Evolutionary conservation across 768 basidiomycete species (phyloP).

Genomic region (Leccinum longicurvipes): DNA sequence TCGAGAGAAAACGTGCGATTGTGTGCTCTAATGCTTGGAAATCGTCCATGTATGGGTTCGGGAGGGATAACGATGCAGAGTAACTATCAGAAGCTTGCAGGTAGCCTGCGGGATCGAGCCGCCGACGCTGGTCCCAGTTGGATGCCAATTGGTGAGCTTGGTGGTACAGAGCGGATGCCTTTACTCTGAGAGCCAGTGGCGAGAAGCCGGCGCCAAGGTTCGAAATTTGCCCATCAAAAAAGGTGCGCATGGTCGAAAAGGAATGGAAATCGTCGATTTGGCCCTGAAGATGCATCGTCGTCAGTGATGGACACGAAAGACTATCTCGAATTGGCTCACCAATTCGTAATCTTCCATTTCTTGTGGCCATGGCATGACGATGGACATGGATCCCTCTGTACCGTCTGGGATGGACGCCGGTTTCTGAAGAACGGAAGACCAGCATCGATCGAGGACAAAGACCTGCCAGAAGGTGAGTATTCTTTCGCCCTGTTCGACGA

Average conservation of each 20-base stretch:
- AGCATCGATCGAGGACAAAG: constrained; percentile 75
- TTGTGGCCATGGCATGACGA: constrained; percentile 77
- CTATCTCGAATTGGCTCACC: constrained; percentile 38
- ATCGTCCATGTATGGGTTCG: constrained; percentile 52
- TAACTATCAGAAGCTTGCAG: constrained; percentile 21
- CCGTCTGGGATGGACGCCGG: constrained; percentile 66
- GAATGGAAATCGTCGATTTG: constrained; percentile 49
- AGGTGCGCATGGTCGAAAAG: constrained; percentile 58
- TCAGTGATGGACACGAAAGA: constrained; percentile 12
- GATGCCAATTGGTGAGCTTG: constrained; percentile 60
- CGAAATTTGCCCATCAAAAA: constrained; percentile 57
- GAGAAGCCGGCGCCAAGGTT: constrained; percentile 54
- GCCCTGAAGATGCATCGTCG: constrained; percentile 43
- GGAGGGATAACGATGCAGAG: constrained; percentile 43
- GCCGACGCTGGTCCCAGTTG: constrained; percentile 59
- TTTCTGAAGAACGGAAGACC: constrained; percentile 71
- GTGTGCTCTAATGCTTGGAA: constrained; percentile 60
- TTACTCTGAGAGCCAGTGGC: constrained; percentile 61
- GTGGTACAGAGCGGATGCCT: constrained; percentile 74
- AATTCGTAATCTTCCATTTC: constrained; percentile 67
- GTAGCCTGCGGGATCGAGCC: constrained; percentile 16
- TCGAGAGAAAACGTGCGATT: constrained; percentile 60
- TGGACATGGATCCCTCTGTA: constrained; percentile 51
- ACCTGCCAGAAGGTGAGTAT: constrained; percentile 83
- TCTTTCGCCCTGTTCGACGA: constrained; percentile 64